These are phyloP conservation scores for Bombardia bombarda DNA, from an alignment of 495 filamentous ascomycete genomes.

Conservation along the genomic window DNA sequence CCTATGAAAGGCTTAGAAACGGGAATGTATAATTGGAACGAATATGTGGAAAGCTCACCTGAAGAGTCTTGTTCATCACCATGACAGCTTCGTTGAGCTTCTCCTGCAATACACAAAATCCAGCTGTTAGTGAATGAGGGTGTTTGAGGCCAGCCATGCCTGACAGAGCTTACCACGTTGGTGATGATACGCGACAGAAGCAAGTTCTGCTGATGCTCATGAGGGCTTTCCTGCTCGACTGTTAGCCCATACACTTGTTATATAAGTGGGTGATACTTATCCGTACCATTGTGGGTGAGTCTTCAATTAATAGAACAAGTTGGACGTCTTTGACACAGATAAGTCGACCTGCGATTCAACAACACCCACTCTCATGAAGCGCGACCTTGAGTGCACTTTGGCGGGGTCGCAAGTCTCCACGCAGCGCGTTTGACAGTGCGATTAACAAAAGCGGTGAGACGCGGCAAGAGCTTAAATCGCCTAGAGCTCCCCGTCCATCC, in stretches of 20 bases:
- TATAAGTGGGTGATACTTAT: no score
- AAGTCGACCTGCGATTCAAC: not conserved
- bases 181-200: slow-evolving; percentile 92
- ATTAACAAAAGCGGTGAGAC: slow-evolving; percentile 10
- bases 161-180: slow-evolving; percentile 83
- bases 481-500: not conserved
- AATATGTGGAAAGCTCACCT: slow-evolving; percentile 42
- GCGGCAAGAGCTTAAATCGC: slow-evolving; percentile 14
- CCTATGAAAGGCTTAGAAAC: no score
- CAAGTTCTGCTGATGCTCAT: slow-evolving; percentile 93
- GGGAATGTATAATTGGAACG: no score
- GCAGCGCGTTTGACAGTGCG: slow-evolving; percentile 12
- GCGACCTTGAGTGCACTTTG: not conserved
- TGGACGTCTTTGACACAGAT: not conserved
- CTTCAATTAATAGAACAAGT: not conserved
- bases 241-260: no score
- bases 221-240: slow-evolving; percentile 71
- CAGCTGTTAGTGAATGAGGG: slow-evolving; percentile 8
- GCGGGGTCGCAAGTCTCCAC: not conserved
- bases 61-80: slow-evolving; percentile 82
- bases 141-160: no score
- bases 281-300: not conserved
- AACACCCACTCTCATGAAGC: not conserved
- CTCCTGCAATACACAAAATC: slow-evolving; percentile 58
- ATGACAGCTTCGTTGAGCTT: slow-evolving; percentile 95